These are phyloP conservation scores for Kuraishia floccosa DNA, from an alignment of 805 yeast genomes.

Conservation along the genomic window DNA sequence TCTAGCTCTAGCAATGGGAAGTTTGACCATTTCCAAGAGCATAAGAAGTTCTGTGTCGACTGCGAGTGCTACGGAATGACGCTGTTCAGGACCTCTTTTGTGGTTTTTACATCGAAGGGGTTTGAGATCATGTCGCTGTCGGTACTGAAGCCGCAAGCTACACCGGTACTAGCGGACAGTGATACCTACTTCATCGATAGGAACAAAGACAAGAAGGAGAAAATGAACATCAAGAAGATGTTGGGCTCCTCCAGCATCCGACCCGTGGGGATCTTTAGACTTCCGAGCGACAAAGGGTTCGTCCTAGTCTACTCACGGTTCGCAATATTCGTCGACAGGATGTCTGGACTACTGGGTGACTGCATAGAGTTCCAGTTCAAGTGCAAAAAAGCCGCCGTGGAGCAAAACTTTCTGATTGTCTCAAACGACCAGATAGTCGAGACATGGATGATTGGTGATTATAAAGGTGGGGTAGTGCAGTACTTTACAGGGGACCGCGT, in stretches of 20 bases:
- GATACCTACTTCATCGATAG: slow-evolving; percentile 1
- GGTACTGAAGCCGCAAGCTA: slow-evolving; percentile 40
- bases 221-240: slow-evolving; percentile 27
- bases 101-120: slow-evolving; percentile 57
- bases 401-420: slow-evolving; percentile 36
- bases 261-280: slow-evolving; percentile 26
- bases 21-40: slow-evolving; percentile 29
- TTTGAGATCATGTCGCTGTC: slow-evolving; percentile 55
- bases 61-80: slow-evolving; percentile 52
- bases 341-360: slow-evolving; percentile 22
- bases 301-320: slow-evolving; percentile 60
- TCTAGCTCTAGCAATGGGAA: slow-evolving; percentile 27
- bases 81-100: slow-evolving; percentile 53
- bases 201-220: slow-evolving; percentile 8
- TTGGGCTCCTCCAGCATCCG: too few species aligned
- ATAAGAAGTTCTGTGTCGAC: slow-evolving; percentile 36
- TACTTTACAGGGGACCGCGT: slow-evolving; percentile 63
- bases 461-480: slow-evolving; percentile 42
- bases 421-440: slow-evolving; percentile 62
- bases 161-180: slow-evolving; percentile 33
- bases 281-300: slow-evolving; percentile 45
- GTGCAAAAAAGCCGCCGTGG: slow-evolving; percentile 27
- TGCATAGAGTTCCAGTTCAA: slow-evolving; percentile 30
- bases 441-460: slow-evolving; percentile 45
- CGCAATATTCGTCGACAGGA: slow-evolving; percentile 50